Base-by-base conservation (phyloP, 2,329 filamentous ascomycete genomes). In the Penicillium sp. region DNA sequence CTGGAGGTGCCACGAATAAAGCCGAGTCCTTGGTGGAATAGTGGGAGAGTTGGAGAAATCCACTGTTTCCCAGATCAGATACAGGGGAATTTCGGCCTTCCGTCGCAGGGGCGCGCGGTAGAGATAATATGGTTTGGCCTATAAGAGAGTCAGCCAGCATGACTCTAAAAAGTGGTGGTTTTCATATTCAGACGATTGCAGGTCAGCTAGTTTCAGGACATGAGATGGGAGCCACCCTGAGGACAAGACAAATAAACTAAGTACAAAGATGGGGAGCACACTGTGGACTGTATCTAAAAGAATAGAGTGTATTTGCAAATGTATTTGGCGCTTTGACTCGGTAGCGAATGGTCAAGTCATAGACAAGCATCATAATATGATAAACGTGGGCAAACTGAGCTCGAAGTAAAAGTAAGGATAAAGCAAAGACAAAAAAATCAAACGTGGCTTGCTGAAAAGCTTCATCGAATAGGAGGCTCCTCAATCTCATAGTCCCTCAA, bases 1-100 rank as follows among this genome's bases (percentile, higher is more conserved):
- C 80, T 0, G 82, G 77, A 1, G 85, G 84, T 9, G 72, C 75
- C 37, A 80, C 72, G 57, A 79, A 73, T 25, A 75, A 63, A 7
- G 69, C 67, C 10, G 55, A 52, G 2, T 71, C 66, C 21, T 50
- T 63, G 12, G 62, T 55, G 29, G 65, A 54, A 7, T 61, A 61
- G 10, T 62, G 64, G 10, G 65, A 65, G 15, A 65, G 46, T 18
- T 62, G 41, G 13, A 68, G 52, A 13, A 62, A 52, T 32, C 52
- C 60, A 48, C 66, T 69, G 27, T 64, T 56, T 25, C 61, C 55
- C 46, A 68, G 38, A 31, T 67, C 60, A 13, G 66, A 64, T 23
- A 62, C 57, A 29, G 67, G 62, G 10, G 69, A 66, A 25, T 56
- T 61, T 29, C 58, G 58, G 23, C 64, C 65, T 47, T 68, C 67